Percentiles rank a stretch among this genome's conserved stretches.
Evolutionary conservation across 108 stramenopile species (phyloP).

Genomic region (Ochromonas danica): DNA sequence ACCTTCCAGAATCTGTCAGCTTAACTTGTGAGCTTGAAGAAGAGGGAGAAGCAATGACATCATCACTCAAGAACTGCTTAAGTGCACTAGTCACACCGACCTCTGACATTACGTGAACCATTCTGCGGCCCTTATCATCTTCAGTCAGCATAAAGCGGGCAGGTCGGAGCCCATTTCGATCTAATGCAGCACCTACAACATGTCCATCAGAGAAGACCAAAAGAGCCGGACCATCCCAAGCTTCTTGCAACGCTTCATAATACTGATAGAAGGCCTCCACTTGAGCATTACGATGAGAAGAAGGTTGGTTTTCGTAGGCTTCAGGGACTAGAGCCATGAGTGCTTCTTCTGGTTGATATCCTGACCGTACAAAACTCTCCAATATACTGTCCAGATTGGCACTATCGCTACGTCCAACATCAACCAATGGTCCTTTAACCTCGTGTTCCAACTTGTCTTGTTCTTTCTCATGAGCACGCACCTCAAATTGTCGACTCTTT

Average conservation of each 20-base stretch:
- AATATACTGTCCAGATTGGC: constrained; percentile 50
- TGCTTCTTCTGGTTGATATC: constrained; percentile 44
- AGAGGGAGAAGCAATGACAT: no score
- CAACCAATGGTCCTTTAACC: constrained; percentile 28
- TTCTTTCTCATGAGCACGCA: background rate
- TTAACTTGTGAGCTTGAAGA: no score
- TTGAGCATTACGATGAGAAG: constrained; percentile 38
- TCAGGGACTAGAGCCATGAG: constrained; percentile 52
- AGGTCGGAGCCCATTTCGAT: constrained; percentile 50
- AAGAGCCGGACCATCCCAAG: constrained; percentile 52
- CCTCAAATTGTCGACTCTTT: constrained; percentile 38
- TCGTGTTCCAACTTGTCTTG: background rate
- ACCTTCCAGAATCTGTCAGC: no score
- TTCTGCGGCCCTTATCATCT: background rate
- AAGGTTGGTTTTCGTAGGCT: constrained; percentile 42
- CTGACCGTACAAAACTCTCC: constrained; percentile 42
- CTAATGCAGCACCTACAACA: constrained; percentile 48
- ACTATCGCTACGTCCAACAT: constrained; percentile 45
- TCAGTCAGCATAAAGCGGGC: background rate
- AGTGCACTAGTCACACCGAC: background rate
- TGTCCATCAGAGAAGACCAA: constrained; percentile 53
- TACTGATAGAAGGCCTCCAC: constrained; percentile 45
- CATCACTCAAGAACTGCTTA: background rate
- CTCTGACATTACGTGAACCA: background rate
- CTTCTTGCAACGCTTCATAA: constrained; percentile 51